phyloP scores from a whole-genome alignment of 2,329 filamentous ascomycete species.

The Alternaria arborescens region DNA sequence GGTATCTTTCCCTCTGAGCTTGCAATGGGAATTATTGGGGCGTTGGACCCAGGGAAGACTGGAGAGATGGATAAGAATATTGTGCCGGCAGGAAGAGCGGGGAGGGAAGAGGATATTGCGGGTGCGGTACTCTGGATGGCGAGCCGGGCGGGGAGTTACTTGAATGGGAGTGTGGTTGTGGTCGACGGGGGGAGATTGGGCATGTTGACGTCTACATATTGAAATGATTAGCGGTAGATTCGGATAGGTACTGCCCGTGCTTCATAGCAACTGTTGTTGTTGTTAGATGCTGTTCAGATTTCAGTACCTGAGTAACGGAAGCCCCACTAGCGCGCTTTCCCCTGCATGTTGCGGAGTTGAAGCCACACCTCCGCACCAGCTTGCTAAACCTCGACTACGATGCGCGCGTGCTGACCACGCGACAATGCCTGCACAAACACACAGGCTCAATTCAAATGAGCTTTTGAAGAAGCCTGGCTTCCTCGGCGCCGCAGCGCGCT shows the following conservation, averaged over 20 bases:
- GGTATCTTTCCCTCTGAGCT: conserved; percentile 47
- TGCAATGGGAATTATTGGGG: conserved; percentile 19
- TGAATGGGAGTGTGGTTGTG: conserved; percentile 70
- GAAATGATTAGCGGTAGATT: conserved; percentile 11
- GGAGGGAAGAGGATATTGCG: conserved; percentile 69
- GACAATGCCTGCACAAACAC: conserved; percentile 44
- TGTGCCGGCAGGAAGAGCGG: conserved; percentile 65
- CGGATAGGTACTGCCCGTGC: too few species aligned
- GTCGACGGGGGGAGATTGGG: conserved; percentile 70
- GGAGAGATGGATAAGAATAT: conserved; percentile 15
- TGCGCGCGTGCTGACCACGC: conserved; percentile 24
- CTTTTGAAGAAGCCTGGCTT: conserved; percentile 50
- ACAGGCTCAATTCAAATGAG: conserved; percentile 35
- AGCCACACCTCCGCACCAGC: conserved; percentile 30
- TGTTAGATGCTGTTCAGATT: background rate
- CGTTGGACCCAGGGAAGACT: conserved; percentile 1
- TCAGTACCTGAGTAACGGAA: background rate
- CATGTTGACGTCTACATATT: conserved; percentile 65
- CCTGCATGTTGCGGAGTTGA: conserved; percentile 32
- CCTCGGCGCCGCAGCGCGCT: conserved; percentile 59
- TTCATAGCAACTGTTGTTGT: too few species aligned
- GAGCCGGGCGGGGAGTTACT: conserved; percentile 70
- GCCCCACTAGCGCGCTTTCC: conserved; percentile 1
- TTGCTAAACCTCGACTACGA: conserved; percentile 16
- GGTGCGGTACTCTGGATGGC: conserved; percentile 72